These are phyloP conservation scores for Auxenochlorella protothecoides DNA, from an alignment of 139 green algal genomes.

Conservation along the genomic window DNA sequence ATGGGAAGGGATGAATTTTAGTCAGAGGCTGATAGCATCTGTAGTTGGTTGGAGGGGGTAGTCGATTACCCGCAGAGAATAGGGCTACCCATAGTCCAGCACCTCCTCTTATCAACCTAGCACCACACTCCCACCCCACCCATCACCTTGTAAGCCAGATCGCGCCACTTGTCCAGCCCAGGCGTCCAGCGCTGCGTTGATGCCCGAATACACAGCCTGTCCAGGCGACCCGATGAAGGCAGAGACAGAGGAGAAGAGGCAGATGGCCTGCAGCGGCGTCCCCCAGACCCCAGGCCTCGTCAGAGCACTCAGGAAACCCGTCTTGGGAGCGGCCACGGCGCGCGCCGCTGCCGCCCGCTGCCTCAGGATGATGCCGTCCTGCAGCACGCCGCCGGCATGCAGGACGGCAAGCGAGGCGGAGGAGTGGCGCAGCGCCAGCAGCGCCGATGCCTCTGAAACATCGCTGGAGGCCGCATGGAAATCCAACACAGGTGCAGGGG, in stretches of 20 bases:
- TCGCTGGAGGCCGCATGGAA: too few relatives aligned
- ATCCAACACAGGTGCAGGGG: too few relatives aligned
- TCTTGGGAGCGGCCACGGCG: slow-evolving; percentile 21
- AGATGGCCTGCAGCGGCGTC: not conserved
- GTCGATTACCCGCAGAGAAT: too few relatives aligned
- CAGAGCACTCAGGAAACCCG: not conserved
- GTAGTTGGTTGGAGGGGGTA: too few relatives aligned
- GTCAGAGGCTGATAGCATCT: not conserved
- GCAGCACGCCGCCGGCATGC: slow-evolving; percentile 58
- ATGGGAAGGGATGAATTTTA: not conserved
- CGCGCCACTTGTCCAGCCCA: not conserved
- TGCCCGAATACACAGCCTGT: slow-evolving; percentile 48
- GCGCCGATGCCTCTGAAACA: too few relatives aligned
- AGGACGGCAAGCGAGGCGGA: slow-evolving; percentile 12
- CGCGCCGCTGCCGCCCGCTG: slow-evolving; percentile 31
- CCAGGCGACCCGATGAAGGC: slow-evolving; percentile 33
- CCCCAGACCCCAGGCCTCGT: not conserved
- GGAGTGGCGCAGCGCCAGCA: too few relatives aligned
- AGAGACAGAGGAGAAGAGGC: slow-evolving; percentile 43
- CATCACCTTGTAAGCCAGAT: slow-evolving; percentile 16
- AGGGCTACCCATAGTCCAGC: too few relatives aligned
- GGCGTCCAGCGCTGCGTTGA: slow-evolving; percentile 50
- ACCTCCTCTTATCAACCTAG: too few relatives aligned
- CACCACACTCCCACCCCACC: too few relatives aligned
- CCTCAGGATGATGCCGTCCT: slow-evolving; percentile 43